These are phyloP conservation scores for Arabidopsis lyrata DNA, from an alignment of 441 rosid genomes.

Conservation along the genomic window DNA sequence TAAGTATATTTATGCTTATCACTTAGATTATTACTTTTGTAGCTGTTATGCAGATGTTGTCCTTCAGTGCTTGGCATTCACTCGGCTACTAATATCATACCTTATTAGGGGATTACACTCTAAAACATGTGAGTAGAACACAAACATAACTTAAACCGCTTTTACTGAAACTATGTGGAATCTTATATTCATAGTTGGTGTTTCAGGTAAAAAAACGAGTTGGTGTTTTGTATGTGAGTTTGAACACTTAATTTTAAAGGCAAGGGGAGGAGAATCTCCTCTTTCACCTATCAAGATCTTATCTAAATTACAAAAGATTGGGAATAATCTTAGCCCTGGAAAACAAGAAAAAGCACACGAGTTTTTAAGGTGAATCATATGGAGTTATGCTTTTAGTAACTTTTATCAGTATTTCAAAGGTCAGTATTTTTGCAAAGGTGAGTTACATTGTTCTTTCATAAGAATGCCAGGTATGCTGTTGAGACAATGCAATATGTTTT, in stretches of 20 bases:
- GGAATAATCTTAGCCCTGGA: constrained; percentile 79
- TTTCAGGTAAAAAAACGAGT: constrained; percentile 68
- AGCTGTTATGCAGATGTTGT: too few species aligned
- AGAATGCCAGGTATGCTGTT: constrained; percentile 71
- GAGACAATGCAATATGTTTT: constrained; percentile 77
- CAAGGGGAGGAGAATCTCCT: constrained; percentile 73
- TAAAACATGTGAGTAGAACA: too few species aligned
- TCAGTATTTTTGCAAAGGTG: constrained; percentile 35
- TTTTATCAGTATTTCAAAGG: neutral
- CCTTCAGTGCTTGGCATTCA: too few species aligned
- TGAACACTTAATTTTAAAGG: constrained; percentile 65
- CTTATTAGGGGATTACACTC: too few species aligned
- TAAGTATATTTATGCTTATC: too few species aligned
- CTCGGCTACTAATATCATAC: too few species aligned
- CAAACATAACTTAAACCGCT: too few species aligned
- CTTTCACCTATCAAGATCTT: constrained; percentile 74
- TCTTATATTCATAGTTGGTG: constrained; percentile 37
- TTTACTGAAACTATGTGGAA: constrained; percentile 6
- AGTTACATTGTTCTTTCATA: constrained; percentile 46
- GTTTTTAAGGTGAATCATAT: constrained; percentile 69
- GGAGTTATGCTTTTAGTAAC: constrained; percentile 29
- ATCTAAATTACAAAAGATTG: constrained; percentile 74
- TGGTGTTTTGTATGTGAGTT: constrained; percentile 93
- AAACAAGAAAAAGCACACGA: constrained; percentile 92
- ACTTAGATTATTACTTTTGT: too few species aligned